Evolutionary conservation across 306 rosid genomes (phyloP).

Genomic region (Glycine soja): DNA sequence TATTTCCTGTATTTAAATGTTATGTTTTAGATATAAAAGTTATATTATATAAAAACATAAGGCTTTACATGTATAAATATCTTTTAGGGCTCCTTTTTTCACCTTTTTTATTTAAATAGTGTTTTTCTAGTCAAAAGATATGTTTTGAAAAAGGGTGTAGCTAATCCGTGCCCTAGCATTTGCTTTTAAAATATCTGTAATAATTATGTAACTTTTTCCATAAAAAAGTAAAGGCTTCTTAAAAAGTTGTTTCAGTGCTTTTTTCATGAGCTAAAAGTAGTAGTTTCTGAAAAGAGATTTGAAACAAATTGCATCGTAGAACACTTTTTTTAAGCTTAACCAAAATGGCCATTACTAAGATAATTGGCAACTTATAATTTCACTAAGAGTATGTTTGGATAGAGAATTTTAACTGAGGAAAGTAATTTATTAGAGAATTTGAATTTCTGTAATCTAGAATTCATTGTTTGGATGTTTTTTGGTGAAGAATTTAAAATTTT

Average conservation of each 20-base stretch:
- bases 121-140: neutral
- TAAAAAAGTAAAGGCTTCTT: neutral
- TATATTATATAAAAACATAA: neutral
- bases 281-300: neutral
- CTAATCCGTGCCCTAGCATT: neutral
- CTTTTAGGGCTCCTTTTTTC: neutral
- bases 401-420: no score
- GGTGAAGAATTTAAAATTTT: no score
- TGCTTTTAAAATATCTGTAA: neutral
- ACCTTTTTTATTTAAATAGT: no score
- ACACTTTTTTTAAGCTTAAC: neutral
- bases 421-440: no score
- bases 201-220: neutral
- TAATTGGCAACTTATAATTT: constrained; percentile 27
- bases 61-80: constrained; percentile 17
- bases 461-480: no score
- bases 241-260: neutral
- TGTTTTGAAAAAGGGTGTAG: neutral
- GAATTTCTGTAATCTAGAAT: no score
- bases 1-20: constrained; percentile 35
- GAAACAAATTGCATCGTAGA: neutral
- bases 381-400: no score
- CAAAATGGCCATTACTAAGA: neutral
- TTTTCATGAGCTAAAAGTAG: neutral
- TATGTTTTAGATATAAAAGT: constrained; percentile 13